Base-by-base conservation (phyloP, 352 stramenopile species). In the Peronospora tabacina region DNA sequence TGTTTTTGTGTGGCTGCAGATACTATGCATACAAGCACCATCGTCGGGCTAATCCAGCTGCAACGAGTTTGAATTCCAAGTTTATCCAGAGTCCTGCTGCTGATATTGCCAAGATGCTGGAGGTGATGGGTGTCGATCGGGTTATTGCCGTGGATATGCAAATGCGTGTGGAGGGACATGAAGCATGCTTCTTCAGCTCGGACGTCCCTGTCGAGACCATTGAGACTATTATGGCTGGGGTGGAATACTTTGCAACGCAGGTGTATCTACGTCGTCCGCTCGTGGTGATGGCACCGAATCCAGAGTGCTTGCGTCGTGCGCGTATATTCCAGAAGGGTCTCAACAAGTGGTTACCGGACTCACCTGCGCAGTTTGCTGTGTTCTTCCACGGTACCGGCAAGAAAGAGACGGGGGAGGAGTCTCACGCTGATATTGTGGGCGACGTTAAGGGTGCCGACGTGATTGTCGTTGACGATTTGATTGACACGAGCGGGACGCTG, bases 1-100 rank as follows among this genome's bases (percentile, higher is more conserved):
- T 15, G 11, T 12, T 49, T 26, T 26, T 6, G 22, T 38, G 36
- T 44, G 12, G n/a, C 8, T 43, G 32, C 22, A 87, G 72, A 46
- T 91, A 95, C 67, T 96, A 95, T 57, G 84, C 85, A 35, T 96
- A 96, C 79, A 96, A 95, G 71, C 85, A 95, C 63, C 85, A 96
- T 66, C 82, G 85, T 45, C 82, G 85, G 33, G 75, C 68, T 37
- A 93, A 82, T 58, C 82, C 82, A 12, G 79, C 87, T 44, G 85
- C 84, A 3, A 94, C 81, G 42, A 92, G 83, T 62, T 70, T 95
- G 54, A 90, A 96, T 66, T 95, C 85, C 54, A 91, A 94, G 64
- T 96, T 95, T 55, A 79, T 96, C 32, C 85, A 90, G 58, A 94
- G 82, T 42, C 78, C 82, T 15, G 87, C 84, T 35, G 78, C 80